Percentiles rank a stretch among this genome's conserved stretches.
Conservation (phyloP, 1,284 basidiomycete genomes). For the Coriolopsis trogii region DNA sequence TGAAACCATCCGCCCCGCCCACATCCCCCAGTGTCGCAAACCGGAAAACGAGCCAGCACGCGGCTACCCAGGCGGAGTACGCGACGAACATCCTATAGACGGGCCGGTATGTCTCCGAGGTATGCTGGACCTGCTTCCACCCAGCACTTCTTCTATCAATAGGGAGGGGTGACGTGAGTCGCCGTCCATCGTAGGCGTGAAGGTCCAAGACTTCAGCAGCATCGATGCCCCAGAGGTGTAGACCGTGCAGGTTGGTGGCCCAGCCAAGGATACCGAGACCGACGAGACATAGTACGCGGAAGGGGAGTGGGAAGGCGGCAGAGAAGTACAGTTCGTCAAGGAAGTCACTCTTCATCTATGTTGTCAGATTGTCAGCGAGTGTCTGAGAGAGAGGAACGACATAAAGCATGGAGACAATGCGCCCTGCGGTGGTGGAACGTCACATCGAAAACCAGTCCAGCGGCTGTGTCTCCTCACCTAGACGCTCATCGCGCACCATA, state of each 20-base stretch:
- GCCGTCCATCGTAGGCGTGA: conserved; percentile 37
- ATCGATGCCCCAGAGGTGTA: conserved; percentile 77
- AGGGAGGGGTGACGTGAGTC: conserved; percentile 35
- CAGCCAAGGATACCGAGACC: conserved; percentile 42
- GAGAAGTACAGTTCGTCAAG: conserved; percentile 32
- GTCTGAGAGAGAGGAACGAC: background rate
- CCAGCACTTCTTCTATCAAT: conserved; percentile 32
- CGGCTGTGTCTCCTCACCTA: too few relatives aligned
- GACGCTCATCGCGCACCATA: too few relatives aligned
- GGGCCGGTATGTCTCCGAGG: conserved; percentile 53
- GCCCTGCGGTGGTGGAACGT: conserved; percentile 1
- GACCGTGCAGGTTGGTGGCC: conserved; percentile 85
- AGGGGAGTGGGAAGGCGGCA: conserved; percentile 39
- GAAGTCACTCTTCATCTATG: conserved; percentile 23
- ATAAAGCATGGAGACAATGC: conserved; percentile 6
- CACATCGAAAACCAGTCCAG: background rate
- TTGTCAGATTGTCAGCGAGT: conserved; percentile 6
- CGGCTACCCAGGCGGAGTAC: conserved; percentile 62
- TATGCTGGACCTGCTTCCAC: conserved; percentile 38
- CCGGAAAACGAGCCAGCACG: conserved; percentile 71
- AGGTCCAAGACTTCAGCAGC: conserved; percentile 70
- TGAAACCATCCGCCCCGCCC: conserved; percentile 69
- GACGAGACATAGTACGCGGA: conserved; percentile 42
- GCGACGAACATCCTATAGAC: conserved; percentile 69
- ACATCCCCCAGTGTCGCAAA: conserved; percentile 58